Evolutionary conservation across 2,329 filamentous ascomycete genomes (phyloP).

Genomic region (Pestalotiopsis sp.): DNA sequence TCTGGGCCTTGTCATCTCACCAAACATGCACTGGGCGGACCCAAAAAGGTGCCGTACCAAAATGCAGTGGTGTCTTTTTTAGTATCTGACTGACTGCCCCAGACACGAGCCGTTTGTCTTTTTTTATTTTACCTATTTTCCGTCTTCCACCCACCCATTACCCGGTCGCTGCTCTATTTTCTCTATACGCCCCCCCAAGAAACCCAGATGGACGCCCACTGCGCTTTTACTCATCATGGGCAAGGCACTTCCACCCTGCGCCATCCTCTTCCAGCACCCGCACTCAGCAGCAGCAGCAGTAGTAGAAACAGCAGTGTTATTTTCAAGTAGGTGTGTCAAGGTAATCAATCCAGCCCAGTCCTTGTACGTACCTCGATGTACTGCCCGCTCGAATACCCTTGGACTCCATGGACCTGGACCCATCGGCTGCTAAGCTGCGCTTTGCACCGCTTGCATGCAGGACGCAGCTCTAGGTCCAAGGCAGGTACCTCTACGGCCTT

Average conservation of each 20-base stretch:
- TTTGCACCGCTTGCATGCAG: conserved; percentile 8
- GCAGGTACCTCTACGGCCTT: not conserved
- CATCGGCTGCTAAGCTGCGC: conserved; percentile 9
- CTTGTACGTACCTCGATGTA: not conserved
- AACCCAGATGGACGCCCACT: not conserved
- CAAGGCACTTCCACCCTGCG: conserved; percentile 13
- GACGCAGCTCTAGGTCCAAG: not conserved
- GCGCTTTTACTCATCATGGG: conserved; percentile 15
- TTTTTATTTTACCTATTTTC: not conserved
- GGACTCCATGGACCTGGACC: not conserved
- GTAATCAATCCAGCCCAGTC: not conserved
- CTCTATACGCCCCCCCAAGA: not conserved
- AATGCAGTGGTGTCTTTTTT: not conserved
- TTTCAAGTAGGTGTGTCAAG: not conserved
- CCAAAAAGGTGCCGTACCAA: not conserved
- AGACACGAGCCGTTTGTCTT: not conserved
- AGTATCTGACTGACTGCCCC: not conserved
- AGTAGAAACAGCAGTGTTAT: not conserved
- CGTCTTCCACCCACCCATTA: conserved; percentile 2
- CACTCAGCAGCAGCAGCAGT: too few species aligned
- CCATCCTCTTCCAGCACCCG: conserved; percentile 2
- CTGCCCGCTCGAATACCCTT: not conserved
- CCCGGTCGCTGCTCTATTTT: not conserved
- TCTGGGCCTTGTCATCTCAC: not conserved
- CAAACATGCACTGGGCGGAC: not conserved